Conservation (phyloP, 345 rosid genomes). For the Populus alba region DNA sequence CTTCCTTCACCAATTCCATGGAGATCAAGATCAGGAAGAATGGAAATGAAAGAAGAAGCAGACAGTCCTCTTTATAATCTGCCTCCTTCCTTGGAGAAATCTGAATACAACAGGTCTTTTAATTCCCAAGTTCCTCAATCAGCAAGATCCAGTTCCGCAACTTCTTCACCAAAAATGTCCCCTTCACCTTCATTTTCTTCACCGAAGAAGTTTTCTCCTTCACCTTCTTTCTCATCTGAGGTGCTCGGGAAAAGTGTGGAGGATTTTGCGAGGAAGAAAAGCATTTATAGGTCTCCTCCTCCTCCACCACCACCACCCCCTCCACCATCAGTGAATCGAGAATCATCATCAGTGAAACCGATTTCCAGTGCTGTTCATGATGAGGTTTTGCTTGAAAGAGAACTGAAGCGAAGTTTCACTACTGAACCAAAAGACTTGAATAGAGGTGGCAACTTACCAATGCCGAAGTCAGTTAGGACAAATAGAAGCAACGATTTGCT, state of each 20-base stretch:
- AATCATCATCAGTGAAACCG: slow-evolving; percentile 34
- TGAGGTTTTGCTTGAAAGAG: slow-evolving; percentile 23
- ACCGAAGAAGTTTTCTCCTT: slow-evolving; percentile 19
- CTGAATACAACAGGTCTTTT: slow-evolving; percentile 25
- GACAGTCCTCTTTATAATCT: slow-evolving; percentile 14
- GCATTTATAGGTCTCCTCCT: slow-evolving; percentile 44
- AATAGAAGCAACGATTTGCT: slow-evolving; percentile 32
- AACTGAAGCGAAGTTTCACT: slow-evolving; percentile 23
- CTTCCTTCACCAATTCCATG: slow-evolving; percentile 98
- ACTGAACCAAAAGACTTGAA: slow-evolving; percentile 14
- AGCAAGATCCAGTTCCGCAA: slow-evolving; percentile 23
- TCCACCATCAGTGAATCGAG: slow-evolving; percentile 18
- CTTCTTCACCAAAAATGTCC: slow-evolving; percentile 43
- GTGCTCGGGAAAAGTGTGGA: slow-evolving; percentile 41
- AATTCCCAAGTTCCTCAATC: slow-evolving; percentile 32
- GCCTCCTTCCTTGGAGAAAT: slow-evolving; percentile 35
- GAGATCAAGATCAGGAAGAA: slow-evolving; percentile 80
- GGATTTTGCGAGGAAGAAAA: slow-evolving; percentile 48
- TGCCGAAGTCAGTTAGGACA: slow-evolving; percentile 32
- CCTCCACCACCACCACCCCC: slow-evolving; percentile 69
- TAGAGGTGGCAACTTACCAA: neutral
- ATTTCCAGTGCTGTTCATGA: slow-evolving; percentile 17
- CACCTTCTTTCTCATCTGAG: slow-evolving; percentile 31
- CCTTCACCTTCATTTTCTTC: slow-evolving; percentile 37
- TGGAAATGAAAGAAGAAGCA: slow-evolving; percentile 48